A percentile compares a stretch with the other conserved stretches of the same genome.
Evolutionary conservation across 805 yeast species (phyloP).

Genomic region (Spathaspora boniae): DNA sequence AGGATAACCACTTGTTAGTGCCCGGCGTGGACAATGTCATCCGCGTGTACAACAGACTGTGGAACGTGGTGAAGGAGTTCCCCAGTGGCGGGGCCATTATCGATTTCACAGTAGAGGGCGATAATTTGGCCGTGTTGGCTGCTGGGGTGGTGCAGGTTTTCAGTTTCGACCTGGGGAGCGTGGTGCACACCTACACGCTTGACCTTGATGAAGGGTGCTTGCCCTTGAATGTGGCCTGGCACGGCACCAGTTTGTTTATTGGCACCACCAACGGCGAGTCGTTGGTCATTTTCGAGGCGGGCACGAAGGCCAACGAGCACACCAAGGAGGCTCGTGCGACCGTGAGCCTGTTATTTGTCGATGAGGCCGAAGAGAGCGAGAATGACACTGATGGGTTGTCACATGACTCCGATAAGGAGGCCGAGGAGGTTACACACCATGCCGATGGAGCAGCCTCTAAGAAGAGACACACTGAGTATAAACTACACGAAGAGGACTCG

Average conservation of each 20-base stretch:
- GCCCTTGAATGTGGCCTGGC: constrained; percentile 29
- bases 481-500: constrained; percentile 30
- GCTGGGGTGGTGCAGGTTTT: constrained; percentile 39
- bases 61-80: constrained; percentile 14
- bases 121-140: constrained; percentile 6
- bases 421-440: constrained; percentile 2
- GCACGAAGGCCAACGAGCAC: constrained; percentile 30
- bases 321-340: constrained; percentile 42
- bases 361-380: constrained; percentile 50
- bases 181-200: constrained; percentile 14
- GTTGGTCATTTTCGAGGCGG: constrained; percentile 20
- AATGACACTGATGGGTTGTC: constrained; percentile 10
- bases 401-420: constrained; percentile 10
- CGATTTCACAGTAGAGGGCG: constrained; percentile 9
- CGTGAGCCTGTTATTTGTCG: constrained; percentile 13
- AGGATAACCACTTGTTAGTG: constrained; percentile 60
- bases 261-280: constrained; percentile 45
- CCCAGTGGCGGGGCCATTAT: constrained; percentile 8
- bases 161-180: constrained; percentile 40
- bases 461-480: constrained; percentile 8
- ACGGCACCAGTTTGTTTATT: constrained; percentile 26
- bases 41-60: constrained; percentile 41
- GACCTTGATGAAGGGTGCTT: constrained; percentile 23
- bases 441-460: constrained; percentile 3
- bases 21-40: constrained; percentile 42